A percentile compares a stretch with the other conserved stretches of the same genome.
Conservation (phyloP, 2,329 filamentous ascomycete genomes). For the Colletotrichum tofieldiae region DNA sequence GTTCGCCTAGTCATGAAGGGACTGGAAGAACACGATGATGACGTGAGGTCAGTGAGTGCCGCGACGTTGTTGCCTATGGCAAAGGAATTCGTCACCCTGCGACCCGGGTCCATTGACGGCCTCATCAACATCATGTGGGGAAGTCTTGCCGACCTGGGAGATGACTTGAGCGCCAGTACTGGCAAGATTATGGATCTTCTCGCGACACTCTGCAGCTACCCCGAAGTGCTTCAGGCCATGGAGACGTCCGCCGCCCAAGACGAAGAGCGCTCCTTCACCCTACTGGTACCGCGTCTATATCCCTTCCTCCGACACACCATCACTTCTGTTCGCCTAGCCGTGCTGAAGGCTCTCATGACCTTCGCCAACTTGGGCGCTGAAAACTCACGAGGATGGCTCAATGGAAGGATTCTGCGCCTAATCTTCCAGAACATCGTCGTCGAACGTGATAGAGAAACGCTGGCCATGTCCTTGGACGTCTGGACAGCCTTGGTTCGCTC, state of each 20-base stretch:
- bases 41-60: slow-evolving; percentile 96
- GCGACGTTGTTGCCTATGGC: slow-evolving; percentile 98
- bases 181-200: slow-evolving; percentile 98
- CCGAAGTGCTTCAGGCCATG: slow-evolving; percentile 94
- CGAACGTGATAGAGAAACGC: slow-evolving; percentile 87
- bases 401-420: slow-evolving; percentile 88
- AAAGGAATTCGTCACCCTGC: slow-evolving; percentile 91
- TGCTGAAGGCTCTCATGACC: slow-evolving; percentile 91
- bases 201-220: slow-evolving; percentile 95
- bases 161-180: slow-evolving; percentile 96
- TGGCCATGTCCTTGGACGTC: slow-evolving; percentile 87
- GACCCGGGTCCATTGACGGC: slow-evolving; percentile 81
- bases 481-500: slow-evolving; percentile 85
- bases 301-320: slow-evolving; percentile 98
- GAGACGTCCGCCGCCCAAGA: slow-evolving; percentile 88
- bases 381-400: slow-evolving; percentile 90
- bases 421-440: slow-evolving; percentile 97
- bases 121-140: slow-evolving; percentile 98
- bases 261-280: slow-evolving; percentile 89
- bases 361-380: slow-evolving; percentile 90
- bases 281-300: slow-evolving; percentile 93
- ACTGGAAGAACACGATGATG: slow-evolving; percentile 90
- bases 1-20: slow-evolving; percentile 96
- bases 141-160: slow-evolving; percentile 95
- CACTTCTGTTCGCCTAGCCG: slow-evolving; percentile 92